phyloP scores from a whole-genome alignment of 2,329 filamentous ascomycete genomes.

The Xylaria polymorpha region DNA sequence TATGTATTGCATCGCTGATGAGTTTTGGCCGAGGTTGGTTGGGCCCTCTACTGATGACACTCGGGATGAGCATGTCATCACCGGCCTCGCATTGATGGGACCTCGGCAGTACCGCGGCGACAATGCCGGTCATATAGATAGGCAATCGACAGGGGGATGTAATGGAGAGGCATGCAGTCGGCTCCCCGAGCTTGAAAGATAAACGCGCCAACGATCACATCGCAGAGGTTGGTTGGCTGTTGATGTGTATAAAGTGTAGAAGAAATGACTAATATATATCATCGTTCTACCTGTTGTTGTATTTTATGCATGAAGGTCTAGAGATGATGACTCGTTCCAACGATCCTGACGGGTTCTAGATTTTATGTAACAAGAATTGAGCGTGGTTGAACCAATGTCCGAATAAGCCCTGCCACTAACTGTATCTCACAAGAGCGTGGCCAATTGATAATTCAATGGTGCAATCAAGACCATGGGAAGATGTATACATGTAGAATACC shows the following conservation, averaged over 20 bases:
- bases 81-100: slow-evolving; percentile 2
- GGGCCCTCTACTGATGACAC: background rate
- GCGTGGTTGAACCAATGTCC: background rate
- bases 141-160: slow-evolving; percentile 22
- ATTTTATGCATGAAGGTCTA: background rate
- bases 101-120: background rate
- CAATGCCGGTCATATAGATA: slow-evolving; percentile 16
- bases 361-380: background rate
- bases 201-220: slow-evolving; percentile 7
- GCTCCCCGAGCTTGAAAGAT: slow-evolving; percentile 17
- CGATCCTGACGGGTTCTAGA: background rate
- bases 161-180: slow-evolving; percentile 19
- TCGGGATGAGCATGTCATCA: slow-evolving; percentile 8
- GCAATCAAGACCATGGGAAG: background rate
- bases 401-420: background rate
- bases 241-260: slow-evolving; percentile 28
- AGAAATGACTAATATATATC: slow-evolving; percentile 38
- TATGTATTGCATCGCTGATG: slow-evolving; percentile 22
- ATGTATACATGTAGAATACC: background rate
- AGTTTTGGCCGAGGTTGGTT: slow-evolving; percentile 17
- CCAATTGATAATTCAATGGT: background rate
- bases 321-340: background rate
- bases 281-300: slow-evolving; percentile 14
- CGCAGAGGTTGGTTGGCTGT: slow-evolving; percentile 16
- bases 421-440: background rate